These are phyloP conservation scores for Hypoxylon sp. DNA, from an alignment of 2,329 filamentous ascomycete genomes.

Conservation along the genomic window DNA sequence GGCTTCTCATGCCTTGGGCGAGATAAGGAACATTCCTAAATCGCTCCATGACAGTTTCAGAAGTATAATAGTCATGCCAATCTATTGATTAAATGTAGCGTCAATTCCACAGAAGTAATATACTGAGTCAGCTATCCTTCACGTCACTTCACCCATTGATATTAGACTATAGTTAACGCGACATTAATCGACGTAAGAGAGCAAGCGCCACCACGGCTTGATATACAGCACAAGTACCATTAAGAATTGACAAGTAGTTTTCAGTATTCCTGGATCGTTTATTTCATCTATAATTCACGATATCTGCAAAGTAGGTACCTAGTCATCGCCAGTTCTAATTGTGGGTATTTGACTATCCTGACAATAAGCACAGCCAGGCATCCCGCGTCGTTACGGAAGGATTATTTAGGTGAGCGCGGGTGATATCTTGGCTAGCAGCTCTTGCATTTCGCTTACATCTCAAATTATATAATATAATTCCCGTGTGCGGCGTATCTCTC, in stretches of 20 bases:
- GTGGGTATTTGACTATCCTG: not conserved
- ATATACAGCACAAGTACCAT: not conserved
- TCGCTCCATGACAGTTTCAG: no score
- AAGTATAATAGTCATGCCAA: no score
- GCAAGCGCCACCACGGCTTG: not conserved
- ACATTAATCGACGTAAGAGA: no score
- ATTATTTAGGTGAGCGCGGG: not conserved
- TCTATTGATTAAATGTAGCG: not conserved
- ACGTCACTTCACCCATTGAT: not conserved
- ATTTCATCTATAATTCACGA: not conserved
- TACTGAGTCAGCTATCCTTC: not conserved
- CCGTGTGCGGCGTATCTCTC: no score
- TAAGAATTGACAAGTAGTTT: not conserved
- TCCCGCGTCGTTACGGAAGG: not conserved
- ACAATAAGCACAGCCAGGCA: not conserved
- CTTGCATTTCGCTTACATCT: not conserved
- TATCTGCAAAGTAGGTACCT: no score
- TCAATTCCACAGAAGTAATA: not conserved
- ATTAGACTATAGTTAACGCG: not conserved
- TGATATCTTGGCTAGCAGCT: not conserved
- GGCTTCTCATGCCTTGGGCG: not conserved
- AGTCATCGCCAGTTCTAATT: not conserved
- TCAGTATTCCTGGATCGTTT: not conserved
- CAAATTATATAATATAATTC: not conserved
- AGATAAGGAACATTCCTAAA: not conserved